phyloP scores from a whole-genome alignment of 345 rosid genomes.

The Melaleuca quinquenervia region DNA sequence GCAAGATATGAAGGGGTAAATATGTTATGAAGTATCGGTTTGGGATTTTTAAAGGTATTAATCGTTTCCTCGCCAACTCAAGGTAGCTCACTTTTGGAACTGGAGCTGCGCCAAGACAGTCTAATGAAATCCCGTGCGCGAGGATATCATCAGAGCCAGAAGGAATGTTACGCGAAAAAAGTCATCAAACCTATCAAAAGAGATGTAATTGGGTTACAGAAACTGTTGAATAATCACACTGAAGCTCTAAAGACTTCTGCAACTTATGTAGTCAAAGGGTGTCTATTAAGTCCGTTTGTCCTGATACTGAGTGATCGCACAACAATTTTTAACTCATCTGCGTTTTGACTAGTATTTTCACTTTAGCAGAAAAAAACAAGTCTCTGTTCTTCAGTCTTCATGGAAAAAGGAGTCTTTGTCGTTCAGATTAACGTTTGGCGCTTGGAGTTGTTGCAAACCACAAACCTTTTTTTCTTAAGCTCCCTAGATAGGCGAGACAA shows the following conservation, averaged over 20 bases:
- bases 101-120: not conserved
- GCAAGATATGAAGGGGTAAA: fast-evolving
- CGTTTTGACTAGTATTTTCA: not conserved
- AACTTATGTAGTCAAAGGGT: not conserved
- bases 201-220: not conserved
- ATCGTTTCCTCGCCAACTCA: not conserved
- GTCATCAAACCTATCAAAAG: not conserved
- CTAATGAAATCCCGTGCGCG: not conserved
- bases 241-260: not conserved
- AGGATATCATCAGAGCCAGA: not conserved
- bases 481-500: not conserved
- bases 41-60: not conserved
- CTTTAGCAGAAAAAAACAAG: not conserved
- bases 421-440: not conserved
- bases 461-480: not conserved
- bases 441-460: not conserved
- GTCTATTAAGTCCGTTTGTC: not conserved
- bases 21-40: not conserved
- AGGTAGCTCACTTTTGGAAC: not conserved
- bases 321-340: not conserved
- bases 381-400: not conserved
- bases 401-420: not conserved
- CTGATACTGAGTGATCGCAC: not conserved
- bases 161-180: not conserved
- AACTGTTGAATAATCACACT: not conserved